Percentiles rank a stretch among this genome's conserved stretches.
These are phyloP conservation scores for Arthroderma uncinatum DNA, from an alignment of 2,329 filamentous ascomycete genomes.

Conservation along the genomic window DNA sequence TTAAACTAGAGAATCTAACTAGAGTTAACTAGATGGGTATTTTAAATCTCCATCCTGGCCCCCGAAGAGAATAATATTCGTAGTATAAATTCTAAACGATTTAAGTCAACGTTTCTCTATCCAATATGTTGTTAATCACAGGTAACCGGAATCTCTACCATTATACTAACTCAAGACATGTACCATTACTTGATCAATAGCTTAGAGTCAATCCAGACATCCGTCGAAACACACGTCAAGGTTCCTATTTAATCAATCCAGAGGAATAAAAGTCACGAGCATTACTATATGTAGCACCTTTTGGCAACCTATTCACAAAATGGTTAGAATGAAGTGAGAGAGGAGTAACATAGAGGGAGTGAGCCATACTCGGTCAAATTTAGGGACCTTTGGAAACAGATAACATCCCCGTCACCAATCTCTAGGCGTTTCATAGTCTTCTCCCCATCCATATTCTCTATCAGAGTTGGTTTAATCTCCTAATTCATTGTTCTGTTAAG, in stretches of 20 bases:
- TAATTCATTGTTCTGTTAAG: slow-evolving; percentile 18
- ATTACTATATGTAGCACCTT: not conserved
- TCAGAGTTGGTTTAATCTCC: slow-evolving; percentile 97
- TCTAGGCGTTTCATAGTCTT: slow-evolving; percentile 81
- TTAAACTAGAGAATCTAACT: not conserved
- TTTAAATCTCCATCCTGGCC: not conserved
- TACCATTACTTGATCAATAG: too few species aligned
- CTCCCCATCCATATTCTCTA: slow-evolving; percentile 85
- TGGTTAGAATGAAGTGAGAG: not conserved
- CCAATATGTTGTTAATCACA: too few species aligned
- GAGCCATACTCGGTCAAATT: not conserved
- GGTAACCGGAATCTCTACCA: too few species aligned
- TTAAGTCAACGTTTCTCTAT: too few species aligned
- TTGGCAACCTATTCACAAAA: not conserved
- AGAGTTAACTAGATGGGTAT: not conserved
- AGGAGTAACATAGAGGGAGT: not conserved
- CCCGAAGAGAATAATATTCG: too few species aligned
- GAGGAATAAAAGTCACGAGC: not conserved
- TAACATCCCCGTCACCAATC: slow-evolving; percentile 91
- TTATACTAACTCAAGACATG: too few species aligned
- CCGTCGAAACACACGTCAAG: too few species aligned
- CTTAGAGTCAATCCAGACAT: too few species aligned
- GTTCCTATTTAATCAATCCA: not conserved
- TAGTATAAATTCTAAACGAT: too few species aligned
- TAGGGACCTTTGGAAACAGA: slow-evolving; percentile 62